Percentiles rank a stretch among this genome's conserved stretches.
These are phyloP conservation scores for Barnettozyma californica DNA, from an alignment of 805 yeast species.

Conservation along the genomic window DNA sequence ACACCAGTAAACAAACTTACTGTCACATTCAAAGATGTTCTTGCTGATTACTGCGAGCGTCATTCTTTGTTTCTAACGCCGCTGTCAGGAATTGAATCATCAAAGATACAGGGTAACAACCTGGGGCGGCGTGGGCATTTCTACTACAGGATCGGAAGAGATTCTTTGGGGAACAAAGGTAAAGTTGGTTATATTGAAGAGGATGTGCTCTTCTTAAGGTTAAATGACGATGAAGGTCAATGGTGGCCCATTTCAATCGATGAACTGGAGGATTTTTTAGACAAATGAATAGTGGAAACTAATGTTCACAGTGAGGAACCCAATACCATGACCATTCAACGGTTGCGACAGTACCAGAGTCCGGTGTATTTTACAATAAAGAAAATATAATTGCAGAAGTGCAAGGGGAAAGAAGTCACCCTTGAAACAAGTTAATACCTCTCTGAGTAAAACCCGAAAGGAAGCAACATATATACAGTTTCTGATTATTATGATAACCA, in stretches of 20 bases:
- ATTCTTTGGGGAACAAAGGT: conserved; percentile 29
- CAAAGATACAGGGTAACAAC: conserved; percentile 27
- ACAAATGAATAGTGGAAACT: neutral
- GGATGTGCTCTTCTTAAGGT: conserved; percentile 56
- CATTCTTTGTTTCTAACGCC: conserved; percentile 34
- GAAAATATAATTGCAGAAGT: too few species aligned
- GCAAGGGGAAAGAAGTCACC: too few species aligned
- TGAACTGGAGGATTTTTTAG: conserved; percentile 11
- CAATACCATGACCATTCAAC: too few species aligned
- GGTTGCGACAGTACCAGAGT: too few species aligned
- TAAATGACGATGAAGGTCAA: conserved; percentile 4
- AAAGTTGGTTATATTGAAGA: conserved; percentile 48
- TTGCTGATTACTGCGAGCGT: conserved; percentile 52
- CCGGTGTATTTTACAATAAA: too few species aligned
- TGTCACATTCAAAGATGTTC: conserved; percentile 58
- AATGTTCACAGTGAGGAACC: too few species aligned
- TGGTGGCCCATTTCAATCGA: conserved; percentile 36
- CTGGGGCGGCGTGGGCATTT: conserved; percentile 24
- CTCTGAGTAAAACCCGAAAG: too few species aligned
- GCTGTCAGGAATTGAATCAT: conserved; percentile 17
- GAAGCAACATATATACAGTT: too few species aligned
- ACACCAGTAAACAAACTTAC: conserved; percentile 37
- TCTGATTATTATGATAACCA: too few species aligned
- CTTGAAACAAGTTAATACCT: too few species aligned
- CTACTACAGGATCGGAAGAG: conserved; percentile 36